phyloP scores from a whole-genome alignment of 2,329 filamentous ascomycete genomes.

The Verticillium klebahnii region DNA sequence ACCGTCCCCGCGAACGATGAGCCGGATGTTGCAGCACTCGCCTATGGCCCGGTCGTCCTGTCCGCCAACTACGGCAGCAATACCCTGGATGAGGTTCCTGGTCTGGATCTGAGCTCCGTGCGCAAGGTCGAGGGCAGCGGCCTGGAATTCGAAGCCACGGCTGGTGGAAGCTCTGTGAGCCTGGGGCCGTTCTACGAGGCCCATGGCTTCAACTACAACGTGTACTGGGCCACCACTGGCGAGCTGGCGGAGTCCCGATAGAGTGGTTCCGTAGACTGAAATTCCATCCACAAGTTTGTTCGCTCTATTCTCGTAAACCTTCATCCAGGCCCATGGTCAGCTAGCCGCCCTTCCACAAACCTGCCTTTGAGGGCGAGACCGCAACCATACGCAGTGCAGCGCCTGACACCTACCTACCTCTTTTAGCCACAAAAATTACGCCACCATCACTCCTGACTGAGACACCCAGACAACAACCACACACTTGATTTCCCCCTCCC shows the following conservation, averaged over 20 bases:
- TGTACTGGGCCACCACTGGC: conserved; percentile 29
- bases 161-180: conserved; percentile 21
- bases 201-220: conserved; percentile 35
- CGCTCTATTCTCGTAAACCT: too few relatives aligned
- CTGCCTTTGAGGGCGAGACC: too few relatives aligned
- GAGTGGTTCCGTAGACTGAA: background rate
- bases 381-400: too few relatives aligned
- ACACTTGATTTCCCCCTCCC: background rate
- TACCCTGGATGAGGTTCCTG: conserved; percentile 19
- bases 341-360: too few relatives aligned
- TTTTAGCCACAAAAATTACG: background rate
- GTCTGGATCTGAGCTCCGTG: conserved; percentile 23
- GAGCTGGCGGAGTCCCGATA: background rate
- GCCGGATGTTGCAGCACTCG: conserved; percentile 33
- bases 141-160: conserved; percentile 27
- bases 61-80: conserved; percentile 38
- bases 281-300: background rate
- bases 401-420: too few relatives aligned
- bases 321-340: too few relatives aligned
- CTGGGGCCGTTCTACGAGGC: conserved; percentile 36
- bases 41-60: conserved; percentile 41
- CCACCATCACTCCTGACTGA: background rate
- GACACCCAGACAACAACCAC: background rate
- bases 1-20: conserved; percentile 43
- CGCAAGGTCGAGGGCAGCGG: conserved; percentile 13